phyloP scores from a whole-genome alignment of 345 rosid species.

The Lepidium didymum region DNA sequence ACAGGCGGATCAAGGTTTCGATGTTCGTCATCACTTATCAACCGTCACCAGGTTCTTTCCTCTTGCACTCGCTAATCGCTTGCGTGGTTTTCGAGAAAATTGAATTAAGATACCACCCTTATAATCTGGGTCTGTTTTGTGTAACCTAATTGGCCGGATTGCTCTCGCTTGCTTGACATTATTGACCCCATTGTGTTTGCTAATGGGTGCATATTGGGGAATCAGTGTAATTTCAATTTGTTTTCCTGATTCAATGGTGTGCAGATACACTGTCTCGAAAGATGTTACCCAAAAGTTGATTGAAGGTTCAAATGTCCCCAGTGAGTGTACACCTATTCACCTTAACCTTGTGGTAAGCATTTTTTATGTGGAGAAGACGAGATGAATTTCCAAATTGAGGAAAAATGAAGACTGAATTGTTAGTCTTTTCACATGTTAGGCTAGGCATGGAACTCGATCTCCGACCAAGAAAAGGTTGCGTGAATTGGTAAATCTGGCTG shows the following conservation, averaged over 20 bases:
- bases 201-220: neutral
- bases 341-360: conserved; percentile 84
- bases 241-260: neutral
- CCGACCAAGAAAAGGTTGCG: conserved; percentile 82
- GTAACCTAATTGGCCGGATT: neutral
- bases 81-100: neutral
- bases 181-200: neutral
- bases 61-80: neutral
- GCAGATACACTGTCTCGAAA: conserved; percentile 67
- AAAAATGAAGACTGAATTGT: neutral
- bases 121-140: neutral
- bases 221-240: neutral
- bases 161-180: neutral
- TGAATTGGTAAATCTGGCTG: conserved; percentile 63
- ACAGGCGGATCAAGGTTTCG: conserved; percentile 43
- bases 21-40: conserved; percentile 65
- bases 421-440: conserved; percentile 33
- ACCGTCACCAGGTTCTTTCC: conserved; percentile 53
- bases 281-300: conserved; percentile 36
- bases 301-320: conserved; percentile 38
- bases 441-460: conserved; percentile 95
- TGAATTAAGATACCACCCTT: neutral
- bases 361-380: neutral
- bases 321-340: conserved; percentile 76
- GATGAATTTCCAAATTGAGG: neutral